A percentile compares a stretch with the other conserved stretches of the same genome.
phyloP scores from a whole-genome alignment of 257 asterid genomes.

The Rauvolfia tetraphylla region DNA sequence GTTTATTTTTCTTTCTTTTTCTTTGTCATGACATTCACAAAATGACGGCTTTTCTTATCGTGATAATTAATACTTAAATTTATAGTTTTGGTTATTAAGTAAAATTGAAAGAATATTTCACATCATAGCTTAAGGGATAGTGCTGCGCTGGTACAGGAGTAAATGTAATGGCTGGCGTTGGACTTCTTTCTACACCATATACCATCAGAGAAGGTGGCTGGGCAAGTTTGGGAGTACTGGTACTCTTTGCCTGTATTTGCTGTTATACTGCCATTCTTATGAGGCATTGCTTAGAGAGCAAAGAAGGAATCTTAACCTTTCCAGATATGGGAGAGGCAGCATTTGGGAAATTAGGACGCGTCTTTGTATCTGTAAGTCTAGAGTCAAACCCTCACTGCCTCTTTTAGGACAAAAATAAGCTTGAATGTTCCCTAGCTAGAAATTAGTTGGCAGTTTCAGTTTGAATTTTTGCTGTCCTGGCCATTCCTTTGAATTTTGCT shows the following conservation, averaged over 20 bases:
- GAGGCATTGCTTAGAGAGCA: conserved; percentile 73
- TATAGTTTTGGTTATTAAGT: not conserved
- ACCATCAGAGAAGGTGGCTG: conserved; percentile 77
- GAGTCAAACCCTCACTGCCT: not conserved
- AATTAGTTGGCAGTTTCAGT: not conserved
- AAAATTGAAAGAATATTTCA: not conserved
- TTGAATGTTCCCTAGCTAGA: not conserved
- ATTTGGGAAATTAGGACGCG: conserved; percentile 66
- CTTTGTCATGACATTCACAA: too few species aligned
- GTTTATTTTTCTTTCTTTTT: too few species aligned
- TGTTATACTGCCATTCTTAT: conserved; percentile 76
- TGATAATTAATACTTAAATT: not conserved
- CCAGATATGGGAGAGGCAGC: conserved; percentile 94
- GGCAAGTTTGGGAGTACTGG: conserved; percentile 53
- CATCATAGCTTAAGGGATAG: not conserved
- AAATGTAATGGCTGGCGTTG: conserved; percentile 88
- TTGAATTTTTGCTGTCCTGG: conserved; percentile 4
- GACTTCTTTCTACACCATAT: conserved; percentile 69
- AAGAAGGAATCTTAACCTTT: conserved; percentile 54
- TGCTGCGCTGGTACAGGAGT: conserved; percentile 33
- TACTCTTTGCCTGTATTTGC: conserved; percentile 68
- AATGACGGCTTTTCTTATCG: too few species aligned
- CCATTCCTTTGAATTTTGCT: conserved; percentile 14
- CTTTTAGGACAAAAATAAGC: not conserved
- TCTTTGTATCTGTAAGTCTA: conserved; percentile 63